Conservation (phyloP, 1,139 yeast genomes). For the Lodderomyces orthopsilosis region DNA sequence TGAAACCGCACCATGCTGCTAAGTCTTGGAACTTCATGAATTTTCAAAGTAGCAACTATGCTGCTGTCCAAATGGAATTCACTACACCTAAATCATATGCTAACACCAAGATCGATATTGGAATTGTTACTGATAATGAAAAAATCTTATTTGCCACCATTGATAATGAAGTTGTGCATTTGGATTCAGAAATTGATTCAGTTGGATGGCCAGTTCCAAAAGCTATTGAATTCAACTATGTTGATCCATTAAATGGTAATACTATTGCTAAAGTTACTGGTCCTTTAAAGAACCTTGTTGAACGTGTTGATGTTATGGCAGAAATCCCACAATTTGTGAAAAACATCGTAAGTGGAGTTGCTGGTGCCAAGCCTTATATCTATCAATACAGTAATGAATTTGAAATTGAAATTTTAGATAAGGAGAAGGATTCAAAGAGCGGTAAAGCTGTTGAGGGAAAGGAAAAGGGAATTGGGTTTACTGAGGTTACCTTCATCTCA, state of each 20-base stretch:
- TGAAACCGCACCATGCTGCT: constrained; percentile 99
- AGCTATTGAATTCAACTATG: constrained; percentile 57
- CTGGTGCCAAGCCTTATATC: constrained; percentile 93
- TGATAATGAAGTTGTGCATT: constrained; percentile 64
- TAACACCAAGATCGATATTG: constrained; percentile 74
- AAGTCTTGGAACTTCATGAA: constrained; percentile 92
- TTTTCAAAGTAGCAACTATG: constrained; percentile 72
- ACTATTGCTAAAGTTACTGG: constrained; percentile 44
- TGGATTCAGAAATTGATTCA: constrained; percentile 59
- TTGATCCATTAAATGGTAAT: constrained; percentile 23
- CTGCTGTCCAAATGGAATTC: constrained; percentile 91
- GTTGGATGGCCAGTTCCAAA: constrained; percentile 93
- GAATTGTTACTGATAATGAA: constrained; percentile 65
- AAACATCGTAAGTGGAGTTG: constrained; percentile 88
- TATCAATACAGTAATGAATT: constrained; percentile 78
- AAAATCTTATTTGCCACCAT: constrained; percentile 65
- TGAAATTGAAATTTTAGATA: constrained; percentile 28
- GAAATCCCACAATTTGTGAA: constrained; percentile 94
- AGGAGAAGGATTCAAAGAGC: not conserved
- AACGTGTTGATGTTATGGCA: constrained; percentile 96
- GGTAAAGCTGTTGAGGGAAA: constrained; percentile 20
- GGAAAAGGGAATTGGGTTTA: constrained; percentile 71
- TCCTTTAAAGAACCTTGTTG: constrained; percentile 58
- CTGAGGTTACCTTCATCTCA: constrained; percentile 78
- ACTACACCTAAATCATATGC: constrained; percentile 92